Evolutionary conservation across 2,329 filamentous ascomycete genomes (phyloP).

Genomic region (Curvularia spicifera): DNA sequence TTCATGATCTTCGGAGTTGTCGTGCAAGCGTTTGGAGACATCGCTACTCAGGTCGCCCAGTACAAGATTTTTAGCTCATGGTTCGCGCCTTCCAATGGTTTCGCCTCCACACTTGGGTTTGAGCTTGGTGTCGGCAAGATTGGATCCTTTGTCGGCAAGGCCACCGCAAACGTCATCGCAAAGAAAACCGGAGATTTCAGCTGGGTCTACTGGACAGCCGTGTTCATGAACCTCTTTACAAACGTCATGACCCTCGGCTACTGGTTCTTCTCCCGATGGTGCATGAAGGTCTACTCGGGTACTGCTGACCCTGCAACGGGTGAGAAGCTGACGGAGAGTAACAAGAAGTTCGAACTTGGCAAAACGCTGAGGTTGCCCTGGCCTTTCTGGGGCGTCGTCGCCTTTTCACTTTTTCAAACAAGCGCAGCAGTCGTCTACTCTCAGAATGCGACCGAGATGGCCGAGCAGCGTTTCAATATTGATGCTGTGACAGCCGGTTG

Average conservation of each 20-base stretch:
- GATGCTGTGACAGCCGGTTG: constrained; percentile 63
- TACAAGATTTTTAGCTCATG: constrained; percentile 71
- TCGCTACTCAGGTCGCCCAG: constrained; percentile 68
- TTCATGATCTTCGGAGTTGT: constrained; percentile 67
- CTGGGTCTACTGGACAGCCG: constrained; percentile 67
- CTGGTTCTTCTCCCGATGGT: constrained; percentile 63
- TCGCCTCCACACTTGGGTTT: constrained; percentile 66
- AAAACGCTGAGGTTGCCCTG: constrained; percentile 66
- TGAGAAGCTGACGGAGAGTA: constrained; percentile 65
- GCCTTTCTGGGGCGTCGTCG: constrained; percentile 64
- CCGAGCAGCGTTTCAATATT: constrained; percentile 65
- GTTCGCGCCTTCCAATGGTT: constrained; percentile 67
- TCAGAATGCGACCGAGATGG: constrained; percentile 66
- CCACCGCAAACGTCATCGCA: constrained; percentile 66
- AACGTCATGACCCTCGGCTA: constrained; percentile 62
- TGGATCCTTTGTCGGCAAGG: constrained; percentile 66
- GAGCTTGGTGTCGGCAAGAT: constrained; percentile 68
- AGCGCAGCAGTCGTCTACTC: constrained; percentile 62
- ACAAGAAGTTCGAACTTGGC: constrained; percentile 61
- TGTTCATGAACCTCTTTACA: constrained; percentile 70
- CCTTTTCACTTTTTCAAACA: constrained; percentile 66
- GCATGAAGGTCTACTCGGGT: constrained; percentile 56
- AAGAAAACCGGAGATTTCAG: constrained; percentile 65
- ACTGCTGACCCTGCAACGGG: constrained; percentile 63
- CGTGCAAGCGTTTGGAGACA: constrained; percentile 65